Evolutionary conservation across 73 alveolate genomes (phyloP).

Genomic region (Stentor roeselii): DNA sequence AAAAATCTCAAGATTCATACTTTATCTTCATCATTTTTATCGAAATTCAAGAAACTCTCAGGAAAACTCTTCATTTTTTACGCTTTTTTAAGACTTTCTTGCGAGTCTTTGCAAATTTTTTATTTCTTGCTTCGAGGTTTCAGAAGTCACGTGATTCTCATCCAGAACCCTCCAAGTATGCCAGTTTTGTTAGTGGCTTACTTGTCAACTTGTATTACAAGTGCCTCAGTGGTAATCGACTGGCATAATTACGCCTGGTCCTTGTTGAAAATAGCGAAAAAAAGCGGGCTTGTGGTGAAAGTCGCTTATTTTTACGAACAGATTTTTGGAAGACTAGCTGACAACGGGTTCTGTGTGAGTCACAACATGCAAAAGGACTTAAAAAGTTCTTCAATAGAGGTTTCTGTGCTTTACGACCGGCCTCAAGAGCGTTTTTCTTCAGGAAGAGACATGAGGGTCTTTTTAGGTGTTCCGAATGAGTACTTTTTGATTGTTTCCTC

Average conservation of each 20-base stretch:
- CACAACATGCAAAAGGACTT: conserved; percentile 67
- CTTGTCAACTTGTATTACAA: conserved; percentile 49
- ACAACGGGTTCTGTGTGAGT: conserved; percentile 86
- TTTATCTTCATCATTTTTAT: conserved; percentile 30
- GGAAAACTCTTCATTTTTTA: conserved; percentile 55
- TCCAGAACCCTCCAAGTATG: conserved; percentile 96
- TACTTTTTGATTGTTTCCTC: conserved; percentile 47
- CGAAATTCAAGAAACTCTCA: conserved; percentile 50
- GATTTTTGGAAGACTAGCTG: conserved; percentile 74
- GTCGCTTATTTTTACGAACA: conserved; percentile 83
- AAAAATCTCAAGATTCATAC: conserved; percentile 36
- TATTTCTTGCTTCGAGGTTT: conserved; percentile 61
- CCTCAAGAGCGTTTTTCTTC: conserved; percentile 54
- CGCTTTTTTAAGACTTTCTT: conserved; percentile 67
- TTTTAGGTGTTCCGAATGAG: neutral
- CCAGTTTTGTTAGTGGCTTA: conserved; percentile 79
- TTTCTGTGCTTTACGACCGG: conserved; percentile 41
- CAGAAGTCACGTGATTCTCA: conserved; percentile 59
- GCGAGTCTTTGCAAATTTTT: conserved; percentile 64
- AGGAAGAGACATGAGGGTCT: neutral
- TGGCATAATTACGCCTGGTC: conserved; percentile 98
- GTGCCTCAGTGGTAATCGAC: conserved; percentile 78
- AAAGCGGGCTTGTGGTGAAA: conserved; percentile 60
- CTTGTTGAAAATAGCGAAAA: conserved; percentile 74
- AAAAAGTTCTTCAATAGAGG: conserved; percentile 38